Evolutionary conservation across 225 moss, liverwort and hornwort species (phyloP).

Genomic region (Polytrichum formosum): DNA sequence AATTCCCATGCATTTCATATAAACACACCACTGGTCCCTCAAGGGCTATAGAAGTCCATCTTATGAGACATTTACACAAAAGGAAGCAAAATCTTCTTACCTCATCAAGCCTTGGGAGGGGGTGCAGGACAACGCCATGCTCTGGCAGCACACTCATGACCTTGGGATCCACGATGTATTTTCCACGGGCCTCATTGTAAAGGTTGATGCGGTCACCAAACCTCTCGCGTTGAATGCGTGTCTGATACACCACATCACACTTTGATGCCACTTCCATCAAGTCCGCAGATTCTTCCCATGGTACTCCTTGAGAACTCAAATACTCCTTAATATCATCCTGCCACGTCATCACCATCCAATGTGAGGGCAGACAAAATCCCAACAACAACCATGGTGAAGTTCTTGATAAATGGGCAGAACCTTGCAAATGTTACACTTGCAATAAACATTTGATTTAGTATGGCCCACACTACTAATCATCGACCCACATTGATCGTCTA

Average conservation of each 20-base stretch:
- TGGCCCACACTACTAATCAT: no score
- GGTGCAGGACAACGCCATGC: constrained; percentile 90
- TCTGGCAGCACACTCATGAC: constrained; percentile 85
- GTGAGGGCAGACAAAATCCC: no score
- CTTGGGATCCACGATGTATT: constrained; percentile 78
- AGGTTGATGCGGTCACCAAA: constrained; percentile 80
- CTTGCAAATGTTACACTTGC: no score
- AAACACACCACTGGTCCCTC: no score
- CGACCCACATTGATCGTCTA: no score
- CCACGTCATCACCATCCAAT: not conserved
- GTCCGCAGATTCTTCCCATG: constrained; percentile 91
- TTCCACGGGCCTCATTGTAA: constrained; percentile 85
- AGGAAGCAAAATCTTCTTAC: constrained; percentile 24
- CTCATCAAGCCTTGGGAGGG: constrained; percentile 95
- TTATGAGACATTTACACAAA: not conserved
- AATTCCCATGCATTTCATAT: no score
- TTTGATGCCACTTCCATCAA: constrained; percentile 94
- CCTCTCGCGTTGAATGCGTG: constrained; percentile 95
- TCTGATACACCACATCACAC: constrained; percentile 96
- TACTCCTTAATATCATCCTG: constrained; percentile 98
- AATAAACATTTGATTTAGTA: no score
- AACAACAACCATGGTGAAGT: no score
- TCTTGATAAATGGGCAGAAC: no score
- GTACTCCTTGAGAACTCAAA: constrained; percentile 66
- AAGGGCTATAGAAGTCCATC: no score